A percentile compares a stretch with the other conserved stretches of the same genome.
These are phyloP conservation scores for Penicillium macrosclerotiorum DNA, from an alignment of 495 filamentous ascomycete genomes.

Conservation along the genomic window DNA sequence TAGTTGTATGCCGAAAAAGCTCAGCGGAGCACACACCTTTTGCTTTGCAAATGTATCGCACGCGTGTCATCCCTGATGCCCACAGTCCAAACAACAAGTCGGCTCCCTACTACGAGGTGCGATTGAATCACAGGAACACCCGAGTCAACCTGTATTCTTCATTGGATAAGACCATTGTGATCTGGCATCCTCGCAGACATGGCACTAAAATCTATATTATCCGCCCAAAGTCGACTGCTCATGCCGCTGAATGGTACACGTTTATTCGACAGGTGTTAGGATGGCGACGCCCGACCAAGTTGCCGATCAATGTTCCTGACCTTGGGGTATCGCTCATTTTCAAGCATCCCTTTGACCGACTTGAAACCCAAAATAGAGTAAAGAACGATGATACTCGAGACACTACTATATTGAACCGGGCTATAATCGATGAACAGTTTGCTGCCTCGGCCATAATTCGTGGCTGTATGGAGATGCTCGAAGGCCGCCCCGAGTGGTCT, in stretches of 20 bases:
- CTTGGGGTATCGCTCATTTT: slow-evolving; percentile 62
- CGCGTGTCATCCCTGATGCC: slow-evolving; percentile 63
- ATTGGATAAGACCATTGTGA: slow-evolving; percentile 68
- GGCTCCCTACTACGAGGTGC: slow-evolving; percentile 55
- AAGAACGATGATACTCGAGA: slow-evolving; percentile 36
- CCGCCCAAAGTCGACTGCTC: slow-evolving; percentile 61
- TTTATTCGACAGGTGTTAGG: slow-evolving; percentile 64
- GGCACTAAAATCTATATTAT: slow-evolving; percentile 68
- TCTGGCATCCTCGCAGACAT: slow-evolving; percentile 57
- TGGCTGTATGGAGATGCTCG: slow-evolving; percentile 58
- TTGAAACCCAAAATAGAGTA: slow-evolving; percentile 43
- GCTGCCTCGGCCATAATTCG: slow-evolving; percentile 57
- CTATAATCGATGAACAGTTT: slow-evolving; percentile 49
- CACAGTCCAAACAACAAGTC: slow-evolving; percentile 51
- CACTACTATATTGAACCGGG: slow-evolving; percentile 43
- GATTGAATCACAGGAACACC: slow-evolving; percentile 50
- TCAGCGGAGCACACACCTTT: slow-evolving; percentile 54
- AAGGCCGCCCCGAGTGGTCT: slow-evolving; percentile 58
- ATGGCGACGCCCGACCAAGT: slow-evolving; percentile 52
- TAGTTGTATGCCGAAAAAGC: slow-evolving; percentile 65
- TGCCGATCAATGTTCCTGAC: slow-evolving; percentile 69
- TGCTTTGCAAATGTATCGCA: slow-evolving; percentile 67
- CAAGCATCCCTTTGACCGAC: slow-evolving; percentile 59
- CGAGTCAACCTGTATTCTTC: slow-evolving; percentile 69
- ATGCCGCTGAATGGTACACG: slow-evolving; percentile 73